Evolutionary conservation across 306 rosid species (phyloP).

Genomic region (Vigna unguiculata): DNA sequence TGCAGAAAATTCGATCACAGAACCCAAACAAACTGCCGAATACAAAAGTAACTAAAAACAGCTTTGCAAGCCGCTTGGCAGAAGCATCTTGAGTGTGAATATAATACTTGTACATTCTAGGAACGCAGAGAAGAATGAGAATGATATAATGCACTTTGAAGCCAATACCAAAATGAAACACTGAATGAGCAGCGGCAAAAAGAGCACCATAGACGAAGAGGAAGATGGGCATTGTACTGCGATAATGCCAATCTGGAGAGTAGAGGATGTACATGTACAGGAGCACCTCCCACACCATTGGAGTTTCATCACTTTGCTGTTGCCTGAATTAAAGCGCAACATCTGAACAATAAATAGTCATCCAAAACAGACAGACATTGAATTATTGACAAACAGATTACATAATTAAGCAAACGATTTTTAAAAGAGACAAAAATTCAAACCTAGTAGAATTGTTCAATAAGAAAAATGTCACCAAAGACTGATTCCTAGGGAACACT

Average conservation of each 20-base stretch:
- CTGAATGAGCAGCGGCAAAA: slow-evolving; percentile 72
- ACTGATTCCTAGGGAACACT: slow-evolving; percentile 7
- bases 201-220: slow-evolving; percentile 77
- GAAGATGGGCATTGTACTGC: slow-evolving; percentile 89
- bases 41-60: slow-evolving; percentile 62
- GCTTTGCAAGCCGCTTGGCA: slow-evolving; percentile 76
- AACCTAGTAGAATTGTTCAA: slow-evolving; percentile 24
- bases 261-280: slow-evolving; percentile 87
- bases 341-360: slow-evolving; percentile 48
- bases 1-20: slow-evolving; percentile 66
- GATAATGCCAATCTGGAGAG: slow-evolving; percentile 95
- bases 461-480: slow-evolving; percentile 28
- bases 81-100: slow-evolving; percentile 71
- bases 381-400: slow-evolving; percentile 31
- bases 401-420: slow-evolving; percentile 30
- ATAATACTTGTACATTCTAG: slow-evolving; percentile 88
- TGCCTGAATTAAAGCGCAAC: slow-evolving; percentile 64
- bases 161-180: slow-evolving; percentile 62
- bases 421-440: slow-evolving; percentile 10
- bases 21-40: slow-evolving; percentile 76
- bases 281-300: slow-evolving; percentile 95
- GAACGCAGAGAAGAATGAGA: slow-evolving; percentile 78
- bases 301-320: slow-evolving; percentile 92
- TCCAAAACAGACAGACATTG: slow-evolving; percentile 42
- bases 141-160: slow-evolving; percentile 77